A percentile compares a stretch with the other conserved stretches of the same genome.
These are phyloP conservation scores for Hypoxylon fragiforme DNA, from an alignment of 495 filamentous ascomycete genomes.

Conservation along the genomic window DNA sequence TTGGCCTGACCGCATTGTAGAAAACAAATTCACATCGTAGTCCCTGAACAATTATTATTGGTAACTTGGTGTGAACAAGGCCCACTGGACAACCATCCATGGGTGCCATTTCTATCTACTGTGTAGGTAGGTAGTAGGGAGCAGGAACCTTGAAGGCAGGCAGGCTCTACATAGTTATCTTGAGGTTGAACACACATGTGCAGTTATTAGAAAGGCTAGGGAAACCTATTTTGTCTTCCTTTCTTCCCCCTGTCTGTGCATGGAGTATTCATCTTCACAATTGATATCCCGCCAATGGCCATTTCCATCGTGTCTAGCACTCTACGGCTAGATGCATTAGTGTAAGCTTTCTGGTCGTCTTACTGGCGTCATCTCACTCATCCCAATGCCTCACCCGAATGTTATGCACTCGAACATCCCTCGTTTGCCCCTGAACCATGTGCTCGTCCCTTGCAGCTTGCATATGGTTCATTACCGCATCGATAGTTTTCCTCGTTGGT, in stretches of 20 bases:
- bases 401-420: constrained; percentile 24
- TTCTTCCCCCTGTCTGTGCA: constrained; percentile 21
- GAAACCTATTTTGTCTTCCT: constrained; percentile 15
- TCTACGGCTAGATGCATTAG: constrained; percentile 27
- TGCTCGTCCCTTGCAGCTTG: constrained; percentile 42
- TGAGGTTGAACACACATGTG: too few relatives aligned
- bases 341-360: constrained; percentile 14
- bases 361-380: constrained; percentile 29
- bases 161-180: too few relatives aligned
- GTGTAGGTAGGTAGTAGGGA: constrained; percentile 5
- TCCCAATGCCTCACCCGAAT: constrained; percentile 34
- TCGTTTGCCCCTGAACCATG: constrained; percentile 27
- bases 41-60: constrained; percentile 15
- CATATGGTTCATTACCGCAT: constrained; percentile 33
- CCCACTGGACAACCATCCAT: constrained; percentile 15
- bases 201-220: too few relatives aligned
- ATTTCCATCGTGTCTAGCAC: constrained; percentile 23
- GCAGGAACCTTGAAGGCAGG: constrained; percentile 7
- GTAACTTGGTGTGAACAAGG: constrained; percentile 13
- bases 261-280: constrained; percentile 7
- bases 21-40: background rate
- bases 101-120: constrained; percentile 9
- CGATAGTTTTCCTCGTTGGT: constrained; percentile 21
- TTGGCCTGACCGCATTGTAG: constrained; percentile 28
- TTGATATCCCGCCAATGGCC: constrained; percentile 25